Percentiles rank a stretch among this genome's conserved stretches.
Evolutionary conservation across 2,329 filamentous ascomycete species (phyloP).

Genomic region (Alternaria triticina): DNA sequence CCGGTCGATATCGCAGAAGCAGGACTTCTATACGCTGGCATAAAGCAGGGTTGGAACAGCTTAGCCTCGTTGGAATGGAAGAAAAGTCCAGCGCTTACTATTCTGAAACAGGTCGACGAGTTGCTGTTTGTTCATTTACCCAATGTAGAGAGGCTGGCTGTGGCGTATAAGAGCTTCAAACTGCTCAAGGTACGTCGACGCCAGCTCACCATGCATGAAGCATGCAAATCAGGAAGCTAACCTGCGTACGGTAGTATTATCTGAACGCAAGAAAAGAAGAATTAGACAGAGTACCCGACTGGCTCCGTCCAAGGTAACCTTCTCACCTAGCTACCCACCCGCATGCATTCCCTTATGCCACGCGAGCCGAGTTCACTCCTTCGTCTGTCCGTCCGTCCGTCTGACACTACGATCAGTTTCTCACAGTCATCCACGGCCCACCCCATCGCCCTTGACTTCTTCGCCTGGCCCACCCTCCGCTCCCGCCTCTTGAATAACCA

Average conservation of each 20-base stretch:
- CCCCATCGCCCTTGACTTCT: constrained; percentile 42
- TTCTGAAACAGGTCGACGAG: constrained; percentile 39
- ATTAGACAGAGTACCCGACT: constrained; percentile 35
- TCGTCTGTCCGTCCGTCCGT: neutral
- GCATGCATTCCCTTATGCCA: neutral
- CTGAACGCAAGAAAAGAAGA: constrained; percentile 34
- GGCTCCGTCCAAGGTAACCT: constrained; percentile 34
- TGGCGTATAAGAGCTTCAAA: constrained; percentile 43
- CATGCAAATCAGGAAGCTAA: neutral
- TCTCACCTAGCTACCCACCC: neutral
- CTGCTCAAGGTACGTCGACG: constrained; percentile 30
- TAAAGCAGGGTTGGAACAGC: constrained; percentile 36
- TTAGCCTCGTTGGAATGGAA: constrained; percentile 31
- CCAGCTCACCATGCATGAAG: neutral
- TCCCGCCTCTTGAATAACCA: constrained; percentile 36
- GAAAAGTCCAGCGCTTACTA: constrained; percentile 38
- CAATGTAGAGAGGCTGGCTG: constrained; percentile 33
- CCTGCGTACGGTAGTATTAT: constrained; percentile 31
- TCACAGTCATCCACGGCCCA: constrained; percentile 34
- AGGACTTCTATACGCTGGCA: constrained; percentile 37
- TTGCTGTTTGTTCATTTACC: constrained; percentile 35
- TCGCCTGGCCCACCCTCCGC: constrained; percentile 43
- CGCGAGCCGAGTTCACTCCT: constrained; percentile 9
- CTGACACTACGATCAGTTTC: neutral
- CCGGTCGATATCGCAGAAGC: constrained; percentile 23